Base-by-base conservation (phyloP, 208 protist genomes). In the Trypanosoma mega region DNA sequence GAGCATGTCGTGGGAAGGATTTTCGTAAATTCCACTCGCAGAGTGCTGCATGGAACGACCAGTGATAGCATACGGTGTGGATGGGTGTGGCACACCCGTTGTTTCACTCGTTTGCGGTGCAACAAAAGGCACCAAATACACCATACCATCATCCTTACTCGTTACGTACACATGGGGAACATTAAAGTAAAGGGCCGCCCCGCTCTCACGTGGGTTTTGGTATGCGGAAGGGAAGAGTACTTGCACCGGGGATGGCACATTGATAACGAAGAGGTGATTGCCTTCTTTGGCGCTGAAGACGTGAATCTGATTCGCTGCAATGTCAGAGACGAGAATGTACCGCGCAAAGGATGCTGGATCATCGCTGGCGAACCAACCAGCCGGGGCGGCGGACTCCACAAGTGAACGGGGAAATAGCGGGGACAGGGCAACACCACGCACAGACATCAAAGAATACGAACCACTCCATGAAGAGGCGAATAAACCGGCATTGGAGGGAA, bases 91-190 rank as follows among this genome's bases (percentile, higher is more conserved):
- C 14, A 46, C 46, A 41, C 46, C 56, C 14, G 49, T 9, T 18
- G 36, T 64, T 36, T 43, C 37, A 53, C 59, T 54, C 27, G 48
- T 58, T 24, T 73, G 39, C n/a, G 46, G 45, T 0, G 33, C 45
- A 12, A 75, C 51, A 54, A 95, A 86, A 50, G 74, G 88, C 18
- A 92, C 76, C 53, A 92, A 68, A 60, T 90, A 92, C 21, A 73
- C 70, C 64, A 91, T 83, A 23, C 80, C 85, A 44, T 92, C 82
- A n/a, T 95, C 85, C 57, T 90, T 90, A 66, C 82, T 92, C 24
- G 88, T 90, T n/a, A 92, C 83, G 76, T 92, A 95, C 20, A 95
- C 67, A 72, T 88, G 84, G 24, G 85, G 85, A 39, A 62, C 47
- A 16, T 86, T 76, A 59, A 83, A 85, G 53, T 75, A 69, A 14